A percentile compares a stretch with the other conserved stretches of the same genome.
Evolutionary conservation across 2,329 filamentous ascomycete species (phyloP).

Genomic region (Penicillium concentricum): DNA sequence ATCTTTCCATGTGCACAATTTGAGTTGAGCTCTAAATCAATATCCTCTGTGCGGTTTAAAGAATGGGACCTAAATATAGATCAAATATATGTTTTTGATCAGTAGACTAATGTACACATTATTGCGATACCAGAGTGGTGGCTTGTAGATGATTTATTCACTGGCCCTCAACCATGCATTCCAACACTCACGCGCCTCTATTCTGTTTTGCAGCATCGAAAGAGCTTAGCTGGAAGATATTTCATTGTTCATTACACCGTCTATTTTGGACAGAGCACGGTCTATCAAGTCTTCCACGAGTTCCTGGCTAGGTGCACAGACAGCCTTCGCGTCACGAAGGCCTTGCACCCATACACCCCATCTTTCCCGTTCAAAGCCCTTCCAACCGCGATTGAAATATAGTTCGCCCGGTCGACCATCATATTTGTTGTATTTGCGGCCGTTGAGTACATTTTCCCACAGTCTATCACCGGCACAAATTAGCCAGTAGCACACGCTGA

Average conservation of each 20-base stretch:
- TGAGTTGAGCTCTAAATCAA: not conserved
- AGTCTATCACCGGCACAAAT: conserved; percentile 5
- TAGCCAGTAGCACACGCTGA: conserved; percentile 4
- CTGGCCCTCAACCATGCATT: not conserved
- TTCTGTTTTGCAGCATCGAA: not conserved
- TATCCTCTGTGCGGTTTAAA: conserved; percentile 1
- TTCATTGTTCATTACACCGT: not conserved
- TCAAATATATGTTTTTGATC: not conserved
- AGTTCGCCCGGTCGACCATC: conserved; percentile 2
- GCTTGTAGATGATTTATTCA: not conserved
- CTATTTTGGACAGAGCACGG: conserved; percentile 1
- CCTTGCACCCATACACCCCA: conserved; percentile 4
- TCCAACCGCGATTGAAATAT: not conserved
- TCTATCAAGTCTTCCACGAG: not conserved
- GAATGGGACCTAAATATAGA: not conserved
- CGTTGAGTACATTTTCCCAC: conserved; percentile 5
- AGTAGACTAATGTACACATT: not conserved
- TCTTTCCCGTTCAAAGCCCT: conserved; percentile 3
- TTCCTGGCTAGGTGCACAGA: not conserved
- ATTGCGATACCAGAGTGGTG: not conserved
- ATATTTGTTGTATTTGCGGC: conserved; percentile 2
- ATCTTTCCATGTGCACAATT: not conserved
- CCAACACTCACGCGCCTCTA: too few species aligned
- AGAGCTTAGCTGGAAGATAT: not conserved
- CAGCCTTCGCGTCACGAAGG: not conserved